Percentiles rank a stretch among this genome's conserved stretches.
Conservation (phyloP, 148 eudicot genomes). For the Dianthus caryophyllus region DNA sequence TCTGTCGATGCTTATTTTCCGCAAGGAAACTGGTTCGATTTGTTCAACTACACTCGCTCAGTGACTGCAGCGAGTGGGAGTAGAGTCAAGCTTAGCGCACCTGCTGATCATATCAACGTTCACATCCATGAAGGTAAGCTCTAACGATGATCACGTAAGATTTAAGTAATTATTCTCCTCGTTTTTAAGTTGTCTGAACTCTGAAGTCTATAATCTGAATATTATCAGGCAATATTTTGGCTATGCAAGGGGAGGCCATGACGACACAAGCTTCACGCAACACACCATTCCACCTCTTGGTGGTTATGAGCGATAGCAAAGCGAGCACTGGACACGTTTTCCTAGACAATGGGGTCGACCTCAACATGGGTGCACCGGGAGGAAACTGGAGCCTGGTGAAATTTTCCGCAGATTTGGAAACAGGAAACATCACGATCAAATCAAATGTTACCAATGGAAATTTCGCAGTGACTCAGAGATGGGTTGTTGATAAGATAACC, state of each 20-base stretch:
- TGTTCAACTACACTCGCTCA: conserved; percentile 38
- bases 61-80: conserved; percentile 28
- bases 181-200: too few species aligned
- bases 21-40: conserved; percentile 45
- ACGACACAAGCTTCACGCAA: conserved; percentile 40
- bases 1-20: conserved; percentile 44
- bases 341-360: conserved; percentile 45
- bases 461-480: conserved; percentile 34
- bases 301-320: conserved; percentile 25
- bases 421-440: conserved; percentile 12
- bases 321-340: conserved; percentile 34
- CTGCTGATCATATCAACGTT: conserved; percentile 40
- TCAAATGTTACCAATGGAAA: conserved; percentile 34
- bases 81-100: conserved; percentile 32
- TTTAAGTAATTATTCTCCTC: too few species aligned
- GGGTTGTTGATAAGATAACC: conserved; percentile 41
- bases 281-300: conserved; percentile 49
- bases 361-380: conserved; percentile 30
- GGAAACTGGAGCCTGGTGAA: conserved; percentile 30
- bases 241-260: conserved; percentile 49
- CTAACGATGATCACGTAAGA: background rate
- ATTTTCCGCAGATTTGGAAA: conserved; percentile 20
- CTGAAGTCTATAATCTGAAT: too few species aligned
- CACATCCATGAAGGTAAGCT: conserved; percentile 41
- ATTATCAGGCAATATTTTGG: conserved; percentile 35